Conservation (phyloP, 306 rosid species). For the Acacia melanoxylon region DNA sequence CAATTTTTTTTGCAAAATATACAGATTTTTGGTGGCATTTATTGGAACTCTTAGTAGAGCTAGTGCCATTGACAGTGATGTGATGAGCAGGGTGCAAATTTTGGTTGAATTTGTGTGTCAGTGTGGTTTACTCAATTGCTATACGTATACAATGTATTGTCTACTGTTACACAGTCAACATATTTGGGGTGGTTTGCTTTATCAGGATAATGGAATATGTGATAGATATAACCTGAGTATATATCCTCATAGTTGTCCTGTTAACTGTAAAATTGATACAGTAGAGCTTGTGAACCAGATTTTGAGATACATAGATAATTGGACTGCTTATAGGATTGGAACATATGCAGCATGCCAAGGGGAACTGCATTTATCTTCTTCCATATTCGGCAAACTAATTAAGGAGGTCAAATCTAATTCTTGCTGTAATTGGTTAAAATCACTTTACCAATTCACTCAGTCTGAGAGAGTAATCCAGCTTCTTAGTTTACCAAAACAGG, state of each 20-base stretch:
- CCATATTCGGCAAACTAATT: constrained; percentile 41
- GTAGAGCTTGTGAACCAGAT: no score
- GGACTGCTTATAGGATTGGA: constrained; percentile 55
- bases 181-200: constrained; percentile 43
- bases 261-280: no score
- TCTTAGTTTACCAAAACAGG: constrained; percentile 35
- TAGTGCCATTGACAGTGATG: constrained; percentile 25
- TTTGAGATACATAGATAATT: no score
- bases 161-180: constrained; percentile 44
- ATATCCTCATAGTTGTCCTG: no score
- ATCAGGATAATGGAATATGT: constrained; percentile 38
- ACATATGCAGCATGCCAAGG: constrained; percentile 56
- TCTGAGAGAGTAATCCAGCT: constrained; percentile 49
- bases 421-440: constrained; percentile 50
- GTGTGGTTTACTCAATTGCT: constrained; percentile 45
- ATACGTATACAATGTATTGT: constrained; percentile 41
- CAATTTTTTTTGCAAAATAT: constrained; percentile 41
- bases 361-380: constrained; percentile 45
- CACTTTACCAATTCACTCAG: constrained; percentile 49
- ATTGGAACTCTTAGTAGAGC: constrained; percentile 47
- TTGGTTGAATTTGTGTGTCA: constrained; percentile 48
- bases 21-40: constrained; percentile 46
- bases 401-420: constrained; percentile 39
- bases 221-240: no score
- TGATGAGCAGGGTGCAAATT: constrained; percentile 47